Evolutionary conservation across 495 filamentous ascomycete species (phyloP), one percentile per base, ranked within the genome.

Genomic region (Elasticomyces elasticus): DNA sequence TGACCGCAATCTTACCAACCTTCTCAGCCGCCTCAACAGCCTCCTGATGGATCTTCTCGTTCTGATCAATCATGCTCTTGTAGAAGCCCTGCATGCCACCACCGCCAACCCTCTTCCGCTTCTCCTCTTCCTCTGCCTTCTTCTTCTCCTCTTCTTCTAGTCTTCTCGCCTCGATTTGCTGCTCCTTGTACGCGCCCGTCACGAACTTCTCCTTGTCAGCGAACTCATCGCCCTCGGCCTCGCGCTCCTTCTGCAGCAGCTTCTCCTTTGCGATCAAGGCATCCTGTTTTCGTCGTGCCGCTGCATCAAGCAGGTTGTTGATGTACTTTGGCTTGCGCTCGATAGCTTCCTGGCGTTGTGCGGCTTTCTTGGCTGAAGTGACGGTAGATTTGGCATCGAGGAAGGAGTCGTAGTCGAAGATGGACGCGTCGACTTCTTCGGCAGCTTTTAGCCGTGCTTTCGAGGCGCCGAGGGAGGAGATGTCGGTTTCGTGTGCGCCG

Each of bases 151-250:
- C 90, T 62, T 84, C 86, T 62, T 95, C 89, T 7, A 88, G 61
- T 61, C 77, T 76, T 59, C 78, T 67, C 62, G 89, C 74, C 66
- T 95, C 92, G 63, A 81, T 88, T 65, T 96, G 92, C 66, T 96
- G 92, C 63, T 79, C 78, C 73, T 89, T 92, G 62, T 98, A 98
- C 41, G 92, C 91, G n/a, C 80, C 80, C 0, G 92, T 98, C 27
- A 97, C 92, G 61, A 98, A 98, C 65, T 85, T 89, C 69, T 97
- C 94, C 69, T 95, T 98, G 56, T 92, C 94, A 0, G 80, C 85
- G 64, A 87, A 96, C 68, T 90, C 88, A 13, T 95, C 94, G 10
- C 92, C 92, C 69, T 98, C 92, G 0, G 82, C 85, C 59, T 91
- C 94, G 31, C 92, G 80, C 67, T 98, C 94, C 42, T 82, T 82